phyloP scores from a whole-genome alignment of 495 filamentous ascomycete genomes.

The Evernia prunastri region DNA sequence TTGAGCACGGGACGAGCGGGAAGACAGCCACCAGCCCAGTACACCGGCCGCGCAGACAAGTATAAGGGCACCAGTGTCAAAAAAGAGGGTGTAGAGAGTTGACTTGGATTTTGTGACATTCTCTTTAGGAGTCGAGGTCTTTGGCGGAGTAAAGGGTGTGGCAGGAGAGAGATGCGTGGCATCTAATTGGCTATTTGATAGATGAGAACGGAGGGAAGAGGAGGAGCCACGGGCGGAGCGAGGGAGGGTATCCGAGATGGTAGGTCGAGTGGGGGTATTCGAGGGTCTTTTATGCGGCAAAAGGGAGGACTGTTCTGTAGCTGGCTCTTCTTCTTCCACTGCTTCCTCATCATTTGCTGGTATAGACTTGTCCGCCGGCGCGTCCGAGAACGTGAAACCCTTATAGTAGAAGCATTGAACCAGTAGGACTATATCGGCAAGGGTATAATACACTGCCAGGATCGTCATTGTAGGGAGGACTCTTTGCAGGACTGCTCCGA shows the following conservation, averaged over 20 bases:
- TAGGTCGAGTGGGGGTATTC: conserved; percentile 6
- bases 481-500: conserved; percentile 85
- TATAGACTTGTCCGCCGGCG: conserved; percentile 20
- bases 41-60: conserved; percentile 79
- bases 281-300: conserved; percentile 14
- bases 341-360: conserved; percentile 19
- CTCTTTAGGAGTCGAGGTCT: conserved; percentile 20
- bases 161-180: conserved; percentile 73
- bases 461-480: conserved; percentile 97
- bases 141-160: conserved; percentile 56
- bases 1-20: conserved; percentile 28
- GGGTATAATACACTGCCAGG: conserved; percentile 88
- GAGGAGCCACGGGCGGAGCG: conserved; percentile 14
- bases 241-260: conserved; percentile 15
- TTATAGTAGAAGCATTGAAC: conserved; percentile 91
- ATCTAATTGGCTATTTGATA: conserved; percentile 37
- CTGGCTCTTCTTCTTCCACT: conserved; percentile 12
- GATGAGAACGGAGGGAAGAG: conserved; percentile 29
- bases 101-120: conserved; percentile 32
- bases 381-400: conserved; percentile 65
- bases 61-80: conserved; percentile 64
- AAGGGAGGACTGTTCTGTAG: conserved; percentile 25
- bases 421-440: conserved; percentile 84
- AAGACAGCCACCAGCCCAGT: conserved; percentile 75
- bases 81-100: conserved; percentile 51